phyloP scores from a whole-genome alignment of 139 green algal species.

The Astrephomene gubernaculifera region DNA sequence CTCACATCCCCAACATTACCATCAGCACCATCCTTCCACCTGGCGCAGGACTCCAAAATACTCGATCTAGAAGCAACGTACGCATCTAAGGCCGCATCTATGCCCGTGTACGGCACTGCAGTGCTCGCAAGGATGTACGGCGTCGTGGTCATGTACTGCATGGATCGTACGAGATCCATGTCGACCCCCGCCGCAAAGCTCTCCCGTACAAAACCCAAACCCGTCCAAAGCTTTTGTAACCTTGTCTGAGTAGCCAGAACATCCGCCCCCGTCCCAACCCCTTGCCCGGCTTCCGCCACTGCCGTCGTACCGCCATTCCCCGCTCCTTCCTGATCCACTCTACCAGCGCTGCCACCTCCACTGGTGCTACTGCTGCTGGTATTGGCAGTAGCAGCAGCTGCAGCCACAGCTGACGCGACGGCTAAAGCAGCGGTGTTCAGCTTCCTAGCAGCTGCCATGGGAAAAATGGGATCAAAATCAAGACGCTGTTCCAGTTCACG shows the following conservation, averaged over 20 bases:
- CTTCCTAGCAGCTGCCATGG: neutral
- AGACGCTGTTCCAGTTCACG: conserved; percentile 24
- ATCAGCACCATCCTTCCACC: too few relatives aligned
- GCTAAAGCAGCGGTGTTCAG: conserved; percentile 15
- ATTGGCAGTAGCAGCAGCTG: neutral
- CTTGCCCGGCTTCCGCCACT: neutral
- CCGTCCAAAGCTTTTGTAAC: neutral
- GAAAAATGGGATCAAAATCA: conserved; percentile 33
- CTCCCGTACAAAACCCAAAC: conserved; percentile 9
- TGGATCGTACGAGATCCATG: conserved; percentile 22
- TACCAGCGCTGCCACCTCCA: neutral
- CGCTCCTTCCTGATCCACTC: neutral
- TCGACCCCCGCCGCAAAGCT: conserved; percentile 6
- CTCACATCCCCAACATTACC: too few relatives aligned
- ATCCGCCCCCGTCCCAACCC: neutral
- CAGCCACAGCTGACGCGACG: neutral
- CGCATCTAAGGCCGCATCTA: conserved; percentile 12
- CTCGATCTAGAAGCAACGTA: too few relatives aligned
- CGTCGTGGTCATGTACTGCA: conserved; percentile 30
- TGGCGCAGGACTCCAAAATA: too few relatives aligned
- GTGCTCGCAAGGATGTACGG: conserved; percentile 9
- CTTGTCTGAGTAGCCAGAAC: neutral
- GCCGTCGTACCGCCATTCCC: neutral
- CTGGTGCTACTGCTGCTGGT: neutral
- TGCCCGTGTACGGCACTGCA: conserved; percentile 5